Evolutionary conservation across 2,329 filamentous ascomycete genomes (phyloP).

Genomic region (Rutstroemia sp.): DNA sequence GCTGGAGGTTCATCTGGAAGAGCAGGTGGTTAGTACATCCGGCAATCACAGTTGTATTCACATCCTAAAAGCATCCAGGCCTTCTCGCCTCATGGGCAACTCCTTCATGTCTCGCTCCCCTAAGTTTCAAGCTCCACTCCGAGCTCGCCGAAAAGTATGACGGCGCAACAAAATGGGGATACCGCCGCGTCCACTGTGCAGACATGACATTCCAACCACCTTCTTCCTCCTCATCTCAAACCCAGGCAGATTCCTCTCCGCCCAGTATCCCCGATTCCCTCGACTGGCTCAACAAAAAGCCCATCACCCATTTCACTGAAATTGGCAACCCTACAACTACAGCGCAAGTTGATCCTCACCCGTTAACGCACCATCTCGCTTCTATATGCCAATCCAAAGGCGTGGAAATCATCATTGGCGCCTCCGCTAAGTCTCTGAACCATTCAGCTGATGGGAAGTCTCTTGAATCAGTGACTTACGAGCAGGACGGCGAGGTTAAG

Average conservation of each 20-base stretch:
- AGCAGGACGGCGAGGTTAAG: not conserved
- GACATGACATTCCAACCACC: not conserved
- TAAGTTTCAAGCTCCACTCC: conserved; percentile 75
- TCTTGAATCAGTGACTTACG: not conserved
- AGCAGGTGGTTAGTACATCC: conserved; percentile 55
- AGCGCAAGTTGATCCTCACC: not conserved
- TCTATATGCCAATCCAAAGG: not conserved
- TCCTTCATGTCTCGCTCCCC: conserved; percentile 68
- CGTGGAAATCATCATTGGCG: not conserved
- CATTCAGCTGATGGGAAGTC: not conserved
- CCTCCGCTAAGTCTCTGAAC: not conserved
- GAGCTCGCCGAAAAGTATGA: conserved; percentile 73
- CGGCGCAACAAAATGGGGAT: conserved; percentile 75
- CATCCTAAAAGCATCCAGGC: not conserved
- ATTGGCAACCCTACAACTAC: not conserved
- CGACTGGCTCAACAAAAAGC: not conserved
- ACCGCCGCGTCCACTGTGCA: conserved; percentile 66
- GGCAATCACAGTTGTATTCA: not conserved
- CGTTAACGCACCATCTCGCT: not conserved
- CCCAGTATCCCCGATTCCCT: not conserved
- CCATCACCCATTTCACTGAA: not conserved
- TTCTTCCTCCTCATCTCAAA: no score
- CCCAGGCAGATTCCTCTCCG: no score
- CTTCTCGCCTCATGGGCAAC: conserved; percentile 86
- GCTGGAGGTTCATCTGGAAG: conserved; percentile 87